These are phyloP conservation scores for Acer yangbiense DNA, from an alignment of 345 rosid species.

Conservation along the genomic window DNA sequence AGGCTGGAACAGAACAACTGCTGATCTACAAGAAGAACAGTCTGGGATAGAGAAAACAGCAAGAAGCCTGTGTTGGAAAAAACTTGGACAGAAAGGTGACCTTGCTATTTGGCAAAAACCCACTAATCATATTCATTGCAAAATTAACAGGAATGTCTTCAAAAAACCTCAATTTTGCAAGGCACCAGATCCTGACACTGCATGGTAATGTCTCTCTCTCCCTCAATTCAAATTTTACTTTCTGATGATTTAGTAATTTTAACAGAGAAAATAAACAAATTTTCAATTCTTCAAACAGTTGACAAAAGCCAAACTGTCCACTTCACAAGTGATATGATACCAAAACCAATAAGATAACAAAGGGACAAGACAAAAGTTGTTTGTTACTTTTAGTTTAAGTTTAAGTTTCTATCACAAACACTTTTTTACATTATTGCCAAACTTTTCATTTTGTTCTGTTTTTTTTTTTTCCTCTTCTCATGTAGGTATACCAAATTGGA, in stretches of 20 bases:
- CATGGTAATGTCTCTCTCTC: slow-evolving; percentile 55
- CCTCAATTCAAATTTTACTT: no score
- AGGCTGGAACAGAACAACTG: slow-evolving; percentile 77
- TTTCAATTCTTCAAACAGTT: neutral
- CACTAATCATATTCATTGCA: slow-evolving; percentile 78
- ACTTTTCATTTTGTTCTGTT: neutral
- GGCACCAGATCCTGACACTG: slow-evolving; percentile 67
- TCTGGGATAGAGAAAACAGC: slow-evolving; percentile 57
- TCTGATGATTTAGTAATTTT: neutral
- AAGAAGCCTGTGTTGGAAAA: slow-evolving; percentile 86
- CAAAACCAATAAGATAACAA: slow-evolving; percentile 33
- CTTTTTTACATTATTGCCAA: neutral
- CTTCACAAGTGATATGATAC: slow-evolving; percentile 26
- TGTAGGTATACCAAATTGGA: slow-evolving; percentile 87
- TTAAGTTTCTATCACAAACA: slow-evolving; percentile 1
- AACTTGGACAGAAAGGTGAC: slow-evolving; percentile 58
- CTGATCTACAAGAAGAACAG: slow-evolving; percentile 68
- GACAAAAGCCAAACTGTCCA: slow-evolving; percentile 8
- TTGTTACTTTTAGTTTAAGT: neutral
- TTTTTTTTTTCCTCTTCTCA: neutral
- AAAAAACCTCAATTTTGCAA: slow-evolving; percentile 67
- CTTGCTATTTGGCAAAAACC: slow-evolving; percentile 93
- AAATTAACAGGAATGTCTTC: slow-evolving; percentile 47
- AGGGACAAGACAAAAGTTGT: slow-evolving; percentile 16
- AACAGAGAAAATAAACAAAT: neutral